Conservation (phyloP, 2,329 filamentous ascomycete genomes). For the Ascochyta clinopodiicola region DNA sequence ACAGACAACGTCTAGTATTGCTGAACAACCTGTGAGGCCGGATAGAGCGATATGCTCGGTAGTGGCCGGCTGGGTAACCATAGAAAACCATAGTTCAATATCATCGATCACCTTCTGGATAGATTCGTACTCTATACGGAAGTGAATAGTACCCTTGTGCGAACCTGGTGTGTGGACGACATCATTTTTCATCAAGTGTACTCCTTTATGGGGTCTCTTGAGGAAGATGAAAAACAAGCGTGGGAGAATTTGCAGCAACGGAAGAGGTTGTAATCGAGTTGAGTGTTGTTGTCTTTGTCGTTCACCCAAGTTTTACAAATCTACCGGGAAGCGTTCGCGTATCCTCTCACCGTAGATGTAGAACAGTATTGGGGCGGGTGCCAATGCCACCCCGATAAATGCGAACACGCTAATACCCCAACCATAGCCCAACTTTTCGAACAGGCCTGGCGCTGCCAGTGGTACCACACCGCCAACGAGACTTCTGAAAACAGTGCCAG, state of each 20-base stretch:
- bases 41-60: too few species aligned
- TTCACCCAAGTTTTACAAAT: slow-evolving; percentile 17
- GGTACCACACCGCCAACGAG: slow-evolving; percentile 57
- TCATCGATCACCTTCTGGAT: too few species aligned
- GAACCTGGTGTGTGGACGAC: too few species aligned
- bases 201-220: background rate
- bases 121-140: too few species aligned
- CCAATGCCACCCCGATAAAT: slow-evolving; percentile 53
- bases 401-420: slow-evolving; percentile 60
- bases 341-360: slow-evolving; percentile 56
- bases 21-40: too few species aligned
- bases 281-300: background rate
- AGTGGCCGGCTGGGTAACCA: too few species aligned
- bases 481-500: slow-evolving; percentile 56
- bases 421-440: slow-evolving; percentile 56
- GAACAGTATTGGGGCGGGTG: slow-evolving; percentile 59
- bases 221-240: background rate
- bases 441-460: slow-evolving; percentile 53
- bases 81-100: too few species aligned
- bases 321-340: slow-evolving; percentile 50
- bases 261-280: background rate
- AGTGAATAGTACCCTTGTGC: too few species aligned
- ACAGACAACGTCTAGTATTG: too few species aligned
- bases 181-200: background rate
- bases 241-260: background rate